A percentile compares a stretch with the other conserved stretches of the same genome.
These are phyloP conservation scores for Xylariaceae sp. DNA, from an alignment of 2,329 filamentous ascomycete species.

Conservation along the genomic window DNA sequence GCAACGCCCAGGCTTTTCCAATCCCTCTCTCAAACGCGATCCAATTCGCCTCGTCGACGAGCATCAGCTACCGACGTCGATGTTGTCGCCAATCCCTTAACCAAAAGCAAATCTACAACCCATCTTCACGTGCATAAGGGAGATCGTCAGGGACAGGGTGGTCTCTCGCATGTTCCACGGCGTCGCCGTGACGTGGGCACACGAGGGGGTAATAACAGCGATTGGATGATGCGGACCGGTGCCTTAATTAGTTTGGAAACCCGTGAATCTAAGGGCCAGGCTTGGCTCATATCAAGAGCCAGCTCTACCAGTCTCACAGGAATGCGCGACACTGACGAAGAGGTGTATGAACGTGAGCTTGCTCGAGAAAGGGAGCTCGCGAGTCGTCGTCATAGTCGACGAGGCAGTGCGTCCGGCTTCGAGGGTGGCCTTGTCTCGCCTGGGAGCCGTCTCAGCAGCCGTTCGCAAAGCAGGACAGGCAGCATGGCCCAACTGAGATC, in stretches of 20 bases:
- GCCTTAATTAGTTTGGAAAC: slow-evolving; percentile 57
- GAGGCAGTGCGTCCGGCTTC: slow-evolving; percentile 39
- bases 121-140: slow-evolving; percentile 40
- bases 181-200: slow-evolving; percentile 31
- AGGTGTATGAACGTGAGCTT: slow-evolving; percentile 47
- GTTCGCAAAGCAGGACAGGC: slow-evolving; percentile 40
- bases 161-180: slow-evolving; percentile 25
- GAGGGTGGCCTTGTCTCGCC: slow-evolving; percentile 37
- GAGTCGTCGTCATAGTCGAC: slow-evolving; percentile 45
- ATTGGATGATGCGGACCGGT: slow-evolving; percentile 61
- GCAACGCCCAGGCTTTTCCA: slow-evolving; percentile 59
- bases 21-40: slow-evolving; percentile 47
- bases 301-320: slow-evolving; percentile 58
- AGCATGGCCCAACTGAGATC: slow-evolving; percentile 42
- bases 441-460: slow-evolving; percentile 46
- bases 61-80: slow-evolving; percentile 33
- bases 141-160: slow-evolving; percentile 22
- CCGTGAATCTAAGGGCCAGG: slow-evolving; percentile 62
- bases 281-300: slow-evolving; percentile 61
- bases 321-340: slow-evolving; percentile 47
- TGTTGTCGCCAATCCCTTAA: slow-evolving; percentile 32
- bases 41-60: slow-evolving; percentile 41
- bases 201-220: slow-evolving; percentile 45
- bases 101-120: slow-evolving; percentile 60
- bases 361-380: slow-evolving; percentile 45